Evolutionary conservation across 371 early-diverging fungal species (phyloP).

Genomic region (Mucor indicus): DNA sequence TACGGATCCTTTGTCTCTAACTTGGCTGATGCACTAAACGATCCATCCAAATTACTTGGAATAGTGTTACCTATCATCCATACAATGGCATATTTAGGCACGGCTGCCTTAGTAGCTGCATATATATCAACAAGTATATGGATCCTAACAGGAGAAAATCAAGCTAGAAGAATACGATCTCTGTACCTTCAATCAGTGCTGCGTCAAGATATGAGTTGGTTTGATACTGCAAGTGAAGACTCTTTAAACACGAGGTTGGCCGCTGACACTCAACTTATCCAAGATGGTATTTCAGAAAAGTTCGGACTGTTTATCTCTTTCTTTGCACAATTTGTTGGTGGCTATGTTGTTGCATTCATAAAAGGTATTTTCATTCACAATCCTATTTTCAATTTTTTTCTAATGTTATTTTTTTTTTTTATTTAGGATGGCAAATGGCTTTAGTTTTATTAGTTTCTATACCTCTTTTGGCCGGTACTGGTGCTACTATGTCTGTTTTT

Average conservation of each 20-base stretch:
- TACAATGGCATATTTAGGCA: constrained; percentile 35
- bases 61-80: constrained; percentile 17
- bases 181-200: constrained; percentile 67
- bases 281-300: constrained; percentile 85
- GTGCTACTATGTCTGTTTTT: constrained; percentile 60
- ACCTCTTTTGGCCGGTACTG: constrained; percentile 52
- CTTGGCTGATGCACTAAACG: neutral
- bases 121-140: constrained; percentile 34
- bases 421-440: constrained; percentile 73
- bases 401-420: neutral
- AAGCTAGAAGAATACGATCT: constrained; percentile 30
- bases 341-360: constrained; percentile 57
- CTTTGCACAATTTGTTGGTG: constrained; percentile 22
- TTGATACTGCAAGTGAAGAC: constrained; percentile 64
- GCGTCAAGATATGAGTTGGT: constrained; percentile 85
- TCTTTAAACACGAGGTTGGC: constrained; percentile 68
- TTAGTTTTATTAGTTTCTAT: constrained; percentile 66
- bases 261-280: constrained; percentile 69
- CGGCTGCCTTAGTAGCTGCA: constrained; percentile 22
- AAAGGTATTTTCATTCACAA: constrained; percentile 14
- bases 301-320: constrained; percentile 68
- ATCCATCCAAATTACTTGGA: constrained; percentile 3
- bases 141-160: constrained; percentile 29
- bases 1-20: constrained; percentile 31
- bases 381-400: too few species aligned